These are phyloP conservation scores for Bruguiera sexangula DNA, from an alignment of 345 rosid genomes.

Conservation along the genomic window DNA sequence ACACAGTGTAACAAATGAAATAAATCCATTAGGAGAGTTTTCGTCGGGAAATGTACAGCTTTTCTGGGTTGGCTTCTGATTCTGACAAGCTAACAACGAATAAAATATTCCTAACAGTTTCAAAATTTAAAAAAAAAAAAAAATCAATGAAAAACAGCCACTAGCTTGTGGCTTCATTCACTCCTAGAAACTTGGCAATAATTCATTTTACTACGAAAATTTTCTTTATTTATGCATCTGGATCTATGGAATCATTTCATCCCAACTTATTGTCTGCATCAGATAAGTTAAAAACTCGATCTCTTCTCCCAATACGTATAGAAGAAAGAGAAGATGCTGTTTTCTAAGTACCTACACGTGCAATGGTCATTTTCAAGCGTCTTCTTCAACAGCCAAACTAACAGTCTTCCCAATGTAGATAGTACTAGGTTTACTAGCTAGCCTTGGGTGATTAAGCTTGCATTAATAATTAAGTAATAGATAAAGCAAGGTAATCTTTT, in stretches of 20 bases:
- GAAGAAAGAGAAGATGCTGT: conserved; percentile 14
- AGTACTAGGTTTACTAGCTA: neutral
- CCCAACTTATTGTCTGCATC: neutral
- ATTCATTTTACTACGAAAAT: neutral
- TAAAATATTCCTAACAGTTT: neutral
- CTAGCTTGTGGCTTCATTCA: neutral
- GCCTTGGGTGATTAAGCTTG: neutral
- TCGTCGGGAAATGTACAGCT: no score
- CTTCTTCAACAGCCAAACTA: conserved; percentile 13
- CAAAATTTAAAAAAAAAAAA: neutral
- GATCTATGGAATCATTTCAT: neutral
- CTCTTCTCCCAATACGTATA: neutral
- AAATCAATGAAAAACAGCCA: neutral
- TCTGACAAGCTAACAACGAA: neutral
- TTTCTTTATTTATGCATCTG: neutral
- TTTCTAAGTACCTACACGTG: conserved; percentile 13
- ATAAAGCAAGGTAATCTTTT: no score
- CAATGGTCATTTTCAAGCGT: neutral
- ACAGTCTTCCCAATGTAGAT: no score
- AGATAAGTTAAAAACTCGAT: neutral
- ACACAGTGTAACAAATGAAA: no score
- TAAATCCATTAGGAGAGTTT: no score
- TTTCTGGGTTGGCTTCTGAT: no score
- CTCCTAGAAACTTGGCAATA: neutral
- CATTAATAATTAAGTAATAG: no score